Base-by-base conservation (phyloP, 2,329 filamentous ascomycete genomes). In the Pseudogymnoascus sp. region DNA sequence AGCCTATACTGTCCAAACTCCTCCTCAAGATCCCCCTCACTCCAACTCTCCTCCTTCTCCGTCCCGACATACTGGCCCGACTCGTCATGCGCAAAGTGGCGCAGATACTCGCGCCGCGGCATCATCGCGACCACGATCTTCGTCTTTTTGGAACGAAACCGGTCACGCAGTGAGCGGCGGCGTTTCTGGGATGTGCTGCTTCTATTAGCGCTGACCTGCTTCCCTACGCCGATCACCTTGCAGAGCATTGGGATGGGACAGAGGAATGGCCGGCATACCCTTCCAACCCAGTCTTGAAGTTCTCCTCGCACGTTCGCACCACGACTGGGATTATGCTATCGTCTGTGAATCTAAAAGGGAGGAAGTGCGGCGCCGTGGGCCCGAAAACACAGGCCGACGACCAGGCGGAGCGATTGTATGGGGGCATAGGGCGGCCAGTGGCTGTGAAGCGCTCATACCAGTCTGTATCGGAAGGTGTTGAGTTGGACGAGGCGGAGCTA, bases 281-380 rank as follows among this genome's bases (percentile, higher is more conserved):
- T 48, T 60, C 45, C 37, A 59, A 39, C 41, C 57, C 8, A 8
- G 41, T 5, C 19, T 23, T 21, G 33, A 19, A 35, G 19, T 9
- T 21, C 33, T 10, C 28, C 12, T 38, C 34, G n/a, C 28, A 26
- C 48, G 41, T 12, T 21, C 23, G 64, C 61, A 70, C 57, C 55
- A 70, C 69, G 0, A 66, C 68, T 2, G 68, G 68, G 9, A 70
- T 68, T 30, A 70, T 65, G n/a, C 64, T 66, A 13, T 70, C 68
- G 37, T 70, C 68, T 15, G 67, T 69, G 38, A 67, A 65, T 8
- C 62, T 61, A 33, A 59, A 62, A 2, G 64, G 67, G 10, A 69
- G 59, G 10, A 69, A 61, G n/a, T 67, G 63, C 0, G 68, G 68
- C 9, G 64, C 45, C 2, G 41, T 58, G n/a, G 45, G 45, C 5